Evolutionary conservation across 495 filamentous ascomycete genomes (phyloP).

Genomic region (Penicillium canescens): DNA sequence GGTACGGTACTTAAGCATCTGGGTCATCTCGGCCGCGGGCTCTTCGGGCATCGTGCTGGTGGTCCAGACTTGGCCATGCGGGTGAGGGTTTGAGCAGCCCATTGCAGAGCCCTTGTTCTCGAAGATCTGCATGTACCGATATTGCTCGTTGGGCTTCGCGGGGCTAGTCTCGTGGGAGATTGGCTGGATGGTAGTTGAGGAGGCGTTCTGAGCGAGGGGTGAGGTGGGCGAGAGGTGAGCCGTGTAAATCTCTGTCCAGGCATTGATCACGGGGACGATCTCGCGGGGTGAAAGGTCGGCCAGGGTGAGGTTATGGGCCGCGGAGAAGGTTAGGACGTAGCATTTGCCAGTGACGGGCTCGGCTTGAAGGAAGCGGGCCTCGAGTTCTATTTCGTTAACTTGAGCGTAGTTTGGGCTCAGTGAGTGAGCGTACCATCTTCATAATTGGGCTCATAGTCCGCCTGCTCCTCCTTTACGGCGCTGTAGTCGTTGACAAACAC

Average conservation of each 20-base stretch:
- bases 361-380: conserved; percentile 79
- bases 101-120: conserved; percentile 98
- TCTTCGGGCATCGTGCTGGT: conserved; percentile 89
- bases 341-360: conserved; percentile 92
- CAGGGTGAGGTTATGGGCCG: conserved; percentile 86
- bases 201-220: conserved; percentile 55
- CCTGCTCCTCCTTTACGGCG: conserved; percentile 92
- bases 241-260: conserved; percentile 88
- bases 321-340: conserved; percentile 93
- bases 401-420: neutral
- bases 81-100: conserved; percentile 98
- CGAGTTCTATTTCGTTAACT: conserved; percentile 53
- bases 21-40: conserved; percentile 70
- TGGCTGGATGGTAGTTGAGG: conserved; percentile 50
- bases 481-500: conserved; percentile 98
- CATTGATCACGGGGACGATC: conserved; percentile 75
- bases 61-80: conserved; percentile 96
- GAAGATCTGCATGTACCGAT: conserved; percentile 98
- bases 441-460: conserved; percentile 57
- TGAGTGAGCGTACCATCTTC: conserved; percentile 43
- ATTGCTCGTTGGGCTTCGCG: conserved; percentile 68
- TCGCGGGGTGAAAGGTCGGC: conserved; percentile 73
- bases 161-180: conserved; percentile 42
- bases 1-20: conserved; percentile 79
- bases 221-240: conserved; percentile 73